phyloP scores from a whole-genome alignment of 2,329 filamentous ascomycete species.

The Ophidiomyces ophidiicola region DNA sequence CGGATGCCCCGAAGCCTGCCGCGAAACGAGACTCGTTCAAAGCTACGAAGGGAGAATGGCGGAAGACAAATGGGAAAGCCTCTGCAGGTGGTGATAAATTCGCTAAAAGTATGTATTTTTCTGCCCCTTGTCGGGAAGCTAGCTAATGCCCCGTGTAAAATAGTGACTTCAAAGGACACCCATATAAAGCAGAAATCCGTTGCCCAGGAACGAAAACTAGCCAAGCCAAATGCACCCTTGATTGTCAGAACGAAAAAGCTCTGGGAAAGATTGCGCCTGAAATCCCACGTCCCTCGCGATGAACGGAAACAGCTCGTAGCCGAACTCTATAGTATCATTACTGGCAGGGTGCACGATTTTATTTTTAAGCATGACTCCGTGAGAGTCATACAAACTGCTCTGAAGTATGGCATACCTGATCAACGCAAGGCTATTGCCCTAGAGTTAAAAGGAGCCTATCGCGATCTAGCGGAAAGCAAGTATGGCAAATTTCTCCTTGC shows the following conservation, averaged over 20 bases:
- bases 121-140: slow-evolving; percentile 17
- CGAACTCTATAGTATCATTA: slow-evolving; percentile 85
- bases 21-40: slow-evolving; percentile 12
- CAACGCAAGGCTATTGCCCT: slow-evolving; percentile 76
- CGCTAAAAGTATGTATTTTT: slow-evolving; percentile 19
- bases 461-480: slow-evolving; percentile 76
- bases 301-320: slow-evolving; percentile 77
- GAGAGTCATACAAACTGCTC: slow-evolving; percentile 87
- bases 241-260: slow-evolving; percentile 86
- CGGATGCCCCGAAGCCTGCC: background rate
- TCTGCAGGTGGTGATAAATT: slow-evolving; percentile 13
- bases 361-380: slow-evolving; percentile 98
- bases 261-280: slow-evolving; percentile 85
- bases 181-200: slow-evolving; percentile 88
- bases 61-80: slow-evolving; percentile 14
- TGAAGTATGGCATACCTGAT: slow-evolving; percentile 82
- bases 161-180: slow-evolving; percentile 65
- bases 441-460: slow-evolving; percentile 76
- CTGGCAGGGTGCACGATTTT: slow-evolving; percentile 82
- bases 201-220: slow-evolving; percentile 74
- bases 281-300: slow-evolving; percentile 82
- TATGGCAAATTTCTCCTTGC: slow-evolving; percentile 97
- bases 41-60: slow-evolving; percentile 19
- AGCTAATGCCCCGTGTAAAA: slow-evolving; percentile 20
- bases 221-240: slow-evolving; percentile 84